Percentiles rank a stretch among this genome's conserved stretches.
Conservation (phyloP, 306 rosid species). For the Dalbergia oliveri region DNA sequence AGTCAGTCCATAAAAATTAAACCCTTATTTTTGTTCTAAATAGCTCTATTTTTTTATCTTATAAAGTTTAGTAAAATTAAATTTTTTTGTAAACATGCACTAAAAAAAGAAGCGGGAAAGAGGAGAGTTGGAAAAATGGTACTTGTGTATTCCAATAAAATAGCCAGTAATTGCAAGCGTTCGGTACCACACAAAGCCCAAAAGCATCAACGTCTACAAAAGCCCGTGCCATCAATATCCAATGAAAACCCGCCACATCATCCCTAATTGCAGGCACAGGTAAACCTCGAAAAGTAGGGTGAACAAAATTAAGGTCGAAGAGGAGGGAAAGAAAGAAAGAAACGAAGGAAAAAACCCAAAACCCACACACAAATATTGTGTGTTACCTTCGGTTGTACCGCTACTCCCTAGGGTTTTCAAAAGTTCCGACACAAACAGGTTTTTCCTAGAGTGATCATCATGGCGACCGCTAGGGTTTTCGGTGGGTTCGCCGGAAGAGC, state of each 20-base stretch:
- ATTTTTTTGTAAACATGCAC: not conserved
- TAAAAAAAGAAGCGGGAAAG: constrained; percentile 38
- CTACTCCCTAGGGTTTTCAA: constrained; percentile 51
- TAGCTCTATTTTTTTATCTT: too few species aligned
- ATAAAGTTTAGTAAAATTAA: too few species aligned
- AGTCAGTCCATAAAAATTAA: too few species aligned
- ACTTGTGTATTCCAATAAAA: not conserved
- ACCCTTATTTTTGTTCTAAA: too few species aligned
- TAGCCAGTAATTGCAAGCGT: not conserved
- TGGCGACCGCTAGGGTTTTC: constrained; percentile 55
- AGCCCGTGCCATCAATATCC: not conserved
- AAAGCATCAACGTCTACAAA: not conserved
- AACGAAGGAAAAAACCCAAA: not conserved
- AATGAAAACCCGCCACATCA: constrained; percentile 29
- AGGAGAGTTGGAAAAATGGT: not conserved
- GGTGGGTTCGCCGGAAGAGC: constrained; percentile 49
- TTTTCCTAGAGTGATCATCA: constrained; percentile 40
- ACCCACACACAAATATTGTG: not conserved
- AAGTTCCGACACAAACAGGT: not conserved
- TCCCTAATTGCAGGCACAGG: not conserved
- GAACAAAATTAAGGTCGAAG: not conserved
- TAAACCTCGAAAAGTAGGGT: constrained; percentile 13
- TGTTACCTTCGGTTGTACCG: not conserved
- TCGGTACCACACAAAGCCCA: not conserved
- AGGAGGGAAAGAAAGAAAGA: not conserved